Conservation (phyloP, 1,284 basidiomycete genomes). For the Irpex rosettiformis region DNA sequence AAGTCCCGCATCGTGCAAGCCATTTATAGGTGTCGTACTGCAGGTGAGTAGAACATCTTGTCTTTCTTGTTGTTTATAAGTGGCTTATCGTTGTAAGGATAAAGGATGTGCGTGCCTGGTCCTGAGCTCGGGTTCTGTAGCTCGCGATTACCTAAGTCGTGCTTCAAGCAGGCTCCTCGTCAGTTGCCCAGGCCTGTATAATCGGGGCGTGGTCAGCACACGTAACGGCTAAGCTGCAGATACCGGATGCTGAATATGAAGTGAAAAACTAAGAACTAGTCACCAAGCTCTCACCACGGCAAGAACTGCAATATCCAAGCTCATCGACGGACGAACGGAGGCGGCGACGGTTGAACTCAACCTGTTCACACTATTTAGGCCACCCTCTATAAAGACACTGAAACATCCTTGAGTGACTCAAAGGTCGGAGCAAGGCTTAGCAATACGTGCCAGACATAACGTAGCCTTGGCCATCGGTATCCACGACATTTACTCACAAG, state of each 20-base stretch:
- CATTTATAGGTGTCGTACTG: neutral
- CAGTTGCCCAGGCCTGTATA: too few species aligned
- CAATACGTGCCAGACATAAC: neutral
- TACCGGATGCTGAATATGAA: neutral
- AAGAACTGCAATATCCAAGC: neutral
- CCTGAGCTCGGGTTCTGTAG: too few species aligned
- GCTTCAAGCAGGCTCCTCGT: too few species aligned
- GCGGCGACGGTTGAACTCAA: neutral
- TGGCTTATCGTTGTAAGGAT: too few species aligned
- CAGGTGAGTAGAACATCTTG: too few species aligned
- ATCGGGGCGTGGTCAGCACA: too few species aligned
- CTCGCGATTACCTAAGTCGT: too few species aligned
- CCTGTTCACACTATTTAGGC: neutral
- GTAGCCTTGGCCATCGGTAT: neutral
- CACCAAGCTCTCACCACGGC: neutral
- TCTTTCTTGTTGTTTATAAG: too few species aligned
- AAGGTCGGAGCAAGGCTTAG: neutral
- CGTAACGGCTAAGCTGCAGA: too few species aligned
- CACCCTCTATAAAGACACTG: neutral
- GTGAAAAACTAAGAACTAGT: neutral
- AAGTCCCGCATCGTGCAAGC: neutral
- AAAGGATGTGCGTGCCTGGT: too few species aligned
- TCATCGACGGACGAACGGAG: neutral
- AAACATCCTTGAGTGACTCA: neutral
- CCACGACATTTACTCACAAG: neutral